Evolutionary conservation across 2,329 filamentous ascomycete genomes (phyloP), one percentile per base, ranked within the genome.

Genomic region (Talaromyces sp.): DNA sequence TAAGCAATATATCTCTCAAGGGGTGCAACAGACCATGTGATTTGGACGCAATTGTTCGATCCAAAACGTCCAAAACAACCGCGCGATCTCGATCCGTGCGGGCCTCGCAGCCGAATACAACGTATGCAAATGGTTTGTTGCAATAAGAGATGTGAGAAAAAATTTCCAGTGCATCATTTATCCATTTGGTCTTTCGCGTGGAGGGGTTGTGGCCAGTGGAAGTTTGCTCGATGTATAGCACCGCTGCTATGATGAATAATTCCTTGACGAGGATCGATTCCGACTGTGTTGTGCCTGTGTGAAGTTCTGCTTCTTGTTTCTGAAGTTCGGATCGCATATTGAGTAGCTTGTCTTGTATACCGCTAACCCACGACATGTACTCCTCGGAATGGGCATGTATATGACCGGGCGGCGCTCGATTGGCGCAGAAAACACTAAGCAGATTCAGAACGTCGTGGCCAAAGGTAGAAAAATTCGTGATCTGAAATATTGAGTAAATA

Each of bases 101-200:
- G 3, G 59, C 59, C 25, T 61, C 43, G n/a, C 45, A 49, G 19
- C 59, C 59, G 35, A 61, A 61, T 10, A 61, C 37, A 61, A 61
- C 13, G 27, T 49, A 50, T n/a, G 59, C 31, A 37, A 61, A 61
- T n/a, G 59, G 59, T n/a, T 61, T 61, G 43, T 61, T 61, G 43
- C 59, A 61, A 19, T 37, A 10, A 9, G n/a, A 3, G 3, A 47
- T 49, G 17, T n/a, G 43, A 25, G 59, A 50, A 5, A 61, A 37
- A 13, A 61, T 61, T 6, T 39, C 31, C 17, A 50, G 50, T 31
- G 59, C 59, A 35, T 35, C 47, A 13, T 50, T 27, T 17, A 50
- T 61, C 59, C 59, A 61, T 50, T 61, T 43, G 13, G 45, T 50
- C 11, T 45, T 61, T 49, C 39, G 17, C 27, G 17, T 50, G 7